Percentiles rank a stretch among this genome's conserved stretches.
Evolutionary conservation across 1,139 yeast species (phyloP).

Genomic region (Geotrichum citri-aurantii): DNA sequence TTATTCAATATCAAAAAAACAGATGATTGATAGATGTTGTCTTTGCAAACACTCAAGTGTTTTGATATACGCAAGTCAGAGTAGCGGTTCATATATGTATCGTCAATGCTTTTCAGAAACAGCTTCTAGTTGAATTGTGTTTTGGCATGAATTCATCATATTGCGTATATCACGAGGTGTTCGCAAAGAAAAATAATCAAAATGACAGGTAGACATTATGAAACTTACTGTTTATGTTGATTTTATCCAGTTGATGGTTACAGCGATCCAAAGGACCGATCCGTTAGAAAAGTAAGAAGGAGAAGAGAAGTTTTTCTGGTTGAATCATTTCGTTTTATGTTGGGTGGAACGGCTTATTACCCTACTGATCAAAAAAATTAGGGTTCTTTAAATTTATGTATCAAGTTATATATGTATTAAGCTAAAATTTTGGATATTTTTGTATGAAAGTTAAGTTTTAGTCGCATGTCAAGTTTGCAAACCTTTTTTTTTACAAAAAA

Average conservation of each 20-base stretch:
- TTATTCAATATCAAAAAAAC: neutral
- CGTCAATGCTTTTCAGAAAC: conserved; percentile 14
- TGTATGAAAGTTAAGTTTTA: neutral
- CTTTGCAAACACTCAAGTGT: neutral
- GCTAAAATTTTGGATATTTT: neutral
- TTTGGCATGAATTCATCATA: conserved; percentile 13
- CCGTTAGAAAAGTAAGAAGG: neutral
- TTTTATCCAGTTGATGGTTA: neutral
- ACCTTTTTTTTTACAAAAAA: no score
- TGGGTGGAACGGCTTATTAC: neutral
- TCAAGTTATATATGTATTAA: neutral
- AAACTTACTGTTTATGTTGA: neutral
- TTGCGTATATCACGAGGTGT: neutral
- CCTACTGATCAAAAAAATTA: neutral
- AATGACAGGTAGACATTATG: neutral
- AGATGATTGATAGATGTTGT: neutral
- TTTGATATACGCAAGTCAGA: conserved; percentile 4
- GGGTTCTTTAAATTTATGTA: neutral
- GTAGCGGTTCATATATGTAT: conserved; percentile 11
- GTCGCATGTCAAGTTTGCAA: neutral
- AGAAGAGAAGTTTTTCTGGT: neutral
- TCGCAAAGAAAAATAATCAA: neutral
- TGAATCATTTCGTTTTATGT: neutral
- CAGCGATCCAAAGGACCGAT: neutral
- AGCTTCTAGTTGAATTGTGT: conserved; percentile 12